These are phyloP conservation scores for Tranzscheliella williamsii DNA, from an alignment of 1,284 basidiomycete species.

Conservation along the genomic window DNA sequence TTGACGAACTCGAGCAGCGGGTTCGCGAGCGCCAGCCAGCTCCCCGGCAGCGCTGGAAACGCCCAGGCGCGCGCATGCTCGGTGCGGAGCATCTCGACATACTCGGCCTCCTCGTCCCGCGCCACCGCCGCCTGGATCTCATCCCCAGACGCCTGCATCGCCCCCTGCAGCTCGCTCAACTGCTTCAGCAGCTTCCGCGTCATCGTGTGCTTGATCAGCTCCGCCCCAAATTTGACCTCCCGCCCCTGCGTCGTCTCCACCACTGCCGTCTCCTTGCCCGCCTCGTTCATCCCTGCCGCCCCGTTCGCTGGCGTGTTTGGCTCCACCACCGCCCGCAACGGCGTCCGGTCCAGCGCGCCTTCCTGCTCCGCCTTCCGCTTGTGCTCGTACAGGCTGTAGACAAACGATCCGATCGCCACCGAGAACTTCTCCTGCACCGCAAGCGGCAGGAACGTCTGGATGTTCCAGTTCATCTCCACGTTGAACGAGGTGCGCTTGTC, in stretches of 20 bases:
- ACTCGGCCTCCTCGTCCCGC: slow-evolving; percentile 67
- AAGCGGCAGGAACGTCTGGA: slow-evolving; percentile 83
- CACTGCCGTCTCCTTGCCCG: background rate
- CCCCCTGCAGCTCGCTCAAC: slow-evolving; percentile 67
- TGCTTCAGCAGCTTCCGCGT: slow-evolving; percentile 79
- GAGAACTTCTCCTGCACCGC: slow-evolving; percentile 81
- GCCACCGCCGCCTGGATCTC: slow-evolving; percentile 65
- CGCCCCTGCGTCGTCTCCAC: slow-evolving; percentile 72
- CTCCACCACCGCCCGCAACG: slow-evolving; percentile 67
- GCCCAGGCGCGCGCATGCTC: slow-evolving; percentile 64
- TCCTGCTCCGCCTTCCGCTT: slow-evolving; percentile 68
- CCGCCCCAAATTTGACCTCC: slow-evolving; percentile 19
- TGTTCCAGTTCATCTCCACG: slow-evolving; percentile 90
- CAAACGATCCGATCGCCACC: slow-evolving; percentile 76
- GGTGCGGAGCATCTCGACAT: slow-evolving; percentile 46
- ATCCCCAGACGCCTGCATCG: slow-evolving; percentile 16
- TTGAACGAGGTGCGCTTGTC: slow-evolving; percentile 64
- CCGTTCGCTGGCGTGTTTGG: slow-evolving; percentile 65
- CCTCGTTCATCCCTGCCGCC: background rate
- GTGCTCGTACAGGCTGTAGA: slow-evolving; percentile 79
- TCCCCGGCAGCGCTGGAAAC: slow-evolving; percentile 88
- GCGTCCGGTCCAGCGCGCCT: slow-evolving; percentile 67
- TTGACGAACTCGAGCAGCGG: slow-evolving; percentile 87
- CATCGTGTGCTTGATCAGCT: slow-evolving; percentile 70
- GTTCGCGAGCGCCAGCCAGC: slow-evolving; percentile 69